Evolutionary conservation across 257 asterid genomes (phyloP).

Genomic region (Verbascum thapsus): DNA sequence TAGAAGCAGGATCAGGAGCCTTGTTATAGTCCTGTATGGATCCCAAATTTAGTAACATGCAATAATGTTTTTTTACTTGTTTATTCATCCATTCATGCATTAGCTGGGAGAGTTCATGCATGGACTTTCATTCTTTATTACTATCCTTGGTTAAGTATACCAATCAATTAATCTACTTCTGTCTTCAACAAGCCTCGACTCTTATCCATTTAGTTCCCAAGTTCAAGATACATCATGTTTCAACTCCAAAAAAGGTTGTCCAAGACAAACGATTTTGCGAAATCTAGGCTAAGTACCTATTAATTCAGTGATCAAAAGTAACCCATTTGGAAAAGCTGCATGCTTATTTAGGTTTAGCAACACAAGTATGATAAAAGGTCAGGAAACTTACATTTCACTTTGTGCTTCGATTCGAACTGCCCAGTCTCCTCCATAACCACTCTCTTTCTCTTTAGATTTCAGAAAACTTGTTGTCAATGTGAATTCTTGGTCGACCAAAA

Average conservation of each 20-base stretch:
- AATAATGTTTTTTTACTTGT: constrained; percentile 8
- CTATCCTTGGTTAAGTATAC: not conserved
- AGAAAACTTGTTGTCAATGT: constrained; percentile 78
- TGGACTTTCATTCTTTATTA: not conserved
- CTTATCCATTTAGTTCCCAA: constrained; percentile 5
- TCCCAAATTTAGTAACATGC: constrained; percentile 21
- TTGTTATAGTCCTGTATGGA: constrained; percentile 9
- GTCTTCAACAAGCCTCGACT: constrained; percentile 14
- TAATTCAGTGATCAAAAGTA: constrained; percentile 10
- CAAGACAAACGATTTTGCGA: constrained; percentile 20
- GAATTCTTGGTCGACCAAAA: constrained; percentile 75
- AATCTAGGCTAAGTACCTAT: constrained; percentile 14
- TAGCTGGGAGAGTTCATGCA: constrained; percentile 10
- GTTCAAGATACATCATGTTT: constrained; percentile 23
- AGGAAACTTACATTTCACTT: constrained; percentile 56
- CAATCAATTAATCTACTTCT: not conserved
- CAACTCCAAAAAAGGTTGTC: constrained; percentile 7
- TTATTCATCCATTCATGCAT: constrained; percentile 13
- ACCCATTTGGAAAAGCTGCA: constrained; percentile 1
- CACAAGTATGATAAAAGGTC: constrained; percentile 34
- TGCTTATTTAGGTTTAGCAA: constrained; percentile 6
- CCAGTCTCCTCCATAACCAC: constrained; percentile 99
- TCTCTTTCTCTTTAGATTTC: constrained; percentile 69
- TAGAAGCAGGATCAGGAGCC: constrained; percentile 8
- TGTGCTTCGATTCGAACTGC: constrained; percentile 75